Conservation (phyloP, 106 monocot species). For the Narthecium ossifragum region DNA sequence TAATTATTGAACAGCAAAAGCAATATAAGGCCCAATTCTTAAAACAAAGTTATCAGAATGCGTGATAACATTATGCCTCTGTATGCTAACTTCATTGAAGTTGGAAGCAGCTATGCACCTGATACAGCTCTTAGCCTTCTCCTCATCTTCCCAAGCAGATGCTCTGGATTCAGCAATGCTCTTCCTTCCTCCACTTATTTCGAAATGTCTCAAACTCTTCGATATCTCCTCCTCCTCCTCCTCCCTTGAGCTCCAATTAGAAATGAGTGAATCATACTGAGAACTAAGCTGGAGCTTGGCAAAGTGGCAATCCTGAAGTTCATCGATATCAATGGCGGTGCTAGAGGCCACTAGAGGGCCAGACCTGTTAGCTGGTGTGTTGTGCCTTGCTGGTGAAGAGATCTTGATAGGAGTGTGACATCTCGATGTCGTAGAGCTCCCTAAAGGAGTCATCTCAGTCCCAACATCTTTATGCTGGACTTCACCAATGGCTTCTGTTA, state of each 20-base stretch:
- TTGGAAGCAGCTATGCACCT: slow-evolving; percentile 42
- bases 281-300: slow-evolving; percentile 62
- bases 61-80: no score
- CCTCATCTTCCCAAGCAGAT: slow-evolving; percentile 80
- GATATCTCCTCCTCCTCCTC: slow-evolving; percentile 88
- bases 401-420: slow-evolving; percentile 74
- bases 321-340: slow-evolving; percentile 41
- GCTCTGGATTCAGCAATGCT: slow-evolving; percentile 39
- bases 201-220: slow-evolving; percentile 77
- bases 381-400: slow-evolving; percentile 76
- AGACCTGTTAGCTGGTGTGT: slow-evolving; percentile 72
- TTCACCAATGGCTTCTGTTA: not conserved
- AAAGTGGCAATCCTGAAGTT: slow-evolving; percentile 73
- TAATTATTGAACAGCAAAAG: slow-evolving; percentile 2
- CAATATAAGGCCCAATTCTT: not conserved
- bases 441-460: slow-evolving; percentile 78
- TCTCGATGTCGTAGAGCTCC: slow-evolving; percentile 44
- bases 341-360: slow-evolving; percentile 37
- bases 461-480: slow-evolving; percentile 47
- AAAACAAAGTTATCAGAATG: no score
- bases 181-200: slow-evolving; percentile 36
- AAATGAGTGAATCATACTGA: slow-evolving; percentile 43
- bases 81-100: not conserved
- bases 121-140: slow-evolving; percentile 72
- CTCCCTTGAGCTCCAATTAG: slow-evolving; percentile 80